phyloP scores from a whole-genome alignment of 2,329 filamentous ascomycete species.

The Fusarium sp. region DNA sequence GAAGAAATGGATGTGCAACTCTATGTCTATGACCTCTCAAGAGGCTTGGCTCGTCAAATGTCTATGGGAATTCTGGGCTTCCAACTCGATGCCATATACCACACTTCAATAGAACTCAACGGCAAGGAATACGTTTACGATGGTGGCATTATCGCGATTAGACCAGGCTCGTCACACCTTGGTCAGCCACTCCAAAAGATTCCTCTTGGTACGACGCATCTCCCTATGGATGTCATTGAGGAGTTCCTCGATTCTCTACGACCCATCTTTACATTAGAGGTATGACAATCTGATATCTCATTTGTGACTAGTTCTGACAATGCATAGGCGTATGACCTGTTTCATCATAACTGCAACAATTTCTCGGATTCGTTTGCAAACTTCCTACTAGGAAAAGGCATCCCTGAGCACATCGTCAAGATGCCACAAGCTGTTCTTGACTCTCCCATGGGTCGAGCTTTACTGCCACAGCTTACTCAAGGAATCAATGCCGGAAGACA shows the following conservation, averaged over 20 bases:
- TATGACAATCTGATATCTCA: constrained; percentile 46
- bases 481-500: constrained; percentile 61
- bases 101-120: constrained; percentile 87
- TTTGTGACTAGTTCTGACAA: background rate
- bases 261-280: constrained; percentile 83
- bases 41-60: constrained; percentile 66
- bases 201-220: constrained; percentile 77
- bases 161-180: constrained; percentile 86
- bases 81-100: constrained; percentile 90
- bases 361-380: constrained; percentile 93
- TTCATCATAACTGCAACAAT: constrained; percentile 95
- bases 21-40: constrained; percentile 82
- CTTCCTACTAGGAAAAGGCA: constrained; percentile 88
- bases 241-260: constrained; percentile 89
- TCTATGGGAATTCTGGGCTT: constrained; percentile 65
- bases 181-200: constrained; percentile 83
- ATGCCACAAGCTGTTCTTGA: constrained; percentile 87
- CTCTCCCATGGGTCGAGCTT: constrained; percentile 88
- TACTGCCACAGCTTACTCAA: constrained; percentile 75
- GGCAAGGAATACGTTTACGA: constrained; percentile 93
- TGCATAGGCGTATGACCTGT: constrained; percentile 83
- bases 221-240: constrained; percentile 83
- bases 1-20: constrained; percentile 77
- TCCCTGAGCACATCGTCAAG: constrained; percentile 86
- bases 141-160: constrained; percentile 83